Conservation (phyloP, 2,329 filamentous ascomycete genomes). For the Claviceps humidiphila region DNA sequence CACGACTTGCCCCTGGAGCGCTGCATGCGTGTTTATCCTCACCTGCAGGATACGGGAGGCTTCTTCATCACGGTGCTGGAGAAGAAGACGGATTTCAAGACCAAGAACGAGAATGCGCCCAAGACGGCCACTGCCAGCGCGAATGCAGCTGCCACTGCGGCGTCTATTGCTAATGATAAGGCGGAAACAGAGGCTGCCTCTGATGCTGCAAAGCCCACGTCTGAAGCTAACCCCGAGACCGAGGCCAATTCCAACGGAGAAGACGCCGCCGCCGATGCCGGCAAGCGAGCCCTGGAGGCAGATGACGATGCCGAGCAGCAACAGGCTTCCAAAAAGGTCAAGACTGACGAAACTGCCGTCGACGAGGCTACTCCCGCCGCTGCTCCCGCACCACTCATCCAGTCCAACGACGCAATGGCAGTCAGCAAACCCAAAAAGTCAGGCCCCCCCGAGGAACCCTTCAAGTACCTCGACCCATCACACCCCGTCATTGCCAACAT, state of each 20-base stretch:
- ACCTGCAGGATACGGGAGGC: slow-evolving; percentile 88
- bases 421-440: slow-evolving; percentile 26
- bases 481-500: slow-evolving; percentile 69
- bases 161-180: slow-evolving; percentile 5
- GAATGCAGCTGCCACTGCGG: slow-evolving; percentile 5
- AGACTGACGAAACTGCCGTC: slow-evolving; percentile 21
- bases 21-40: slow-evolving; percentile 89
- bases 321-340: slow-evolving; percentile 34
- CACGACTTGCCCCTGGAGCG: slow-evolving; percentile 66
- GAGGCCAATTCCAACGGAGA: slow-evolving; percentile 10
- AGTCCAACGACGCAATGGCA: slow-evolving; percentile 10
- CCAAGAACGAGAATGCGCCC: slow-evolving; percentile 52
- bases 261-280: slow-evolving; percentile 18
- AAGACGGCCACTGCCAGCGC: slow-evolving; percentile 18
- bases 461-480: slow-evolving; percentile 70
- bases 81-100: slow-evolving; percentile 77
- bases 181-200: slow-evolving; percentile 12
- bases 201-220: slow-evolving; percentile 10
- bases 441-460: slow-evolving; percentile 69
- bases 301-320: slow-evolving; percentile 20
- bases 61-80: slow-evolving; percentile 96
- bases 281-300: slow-evolving; percentile 22
- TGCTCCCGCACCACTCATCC: slow-evolving; percentile 6
- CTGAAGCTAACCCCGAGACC: slow-evolving; percentile 17
- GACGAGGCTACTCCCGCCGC: slow-evolving; percentile 9